phyloP scores from a whole-genome alignment of 2,329 filamentous ascomycete genomes.

The Orbilia oligospora region DNA sequence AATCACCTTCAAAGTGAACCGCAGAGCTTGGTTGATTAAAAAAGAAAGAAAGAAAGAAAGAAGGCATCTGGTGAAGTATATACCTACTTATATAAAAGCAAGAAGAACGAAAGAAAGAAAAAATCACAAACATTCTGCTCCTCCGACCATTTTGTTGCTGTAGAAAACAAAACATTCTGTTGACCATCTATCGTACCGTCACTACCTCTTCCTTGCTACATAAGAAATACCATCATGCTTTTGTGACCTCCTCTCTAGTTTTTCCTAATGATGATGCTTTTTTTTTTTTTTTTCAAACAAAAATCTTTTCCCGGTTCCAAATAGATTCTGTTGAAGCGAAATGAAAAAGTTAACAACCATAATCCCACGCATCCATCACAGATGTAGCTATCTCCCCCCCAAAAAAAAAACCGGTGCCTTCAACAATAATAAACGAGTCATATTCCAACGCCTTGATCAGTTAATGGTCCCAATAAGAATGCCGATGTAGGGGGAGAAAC shows the following conservation, averaged over 20 bases:
- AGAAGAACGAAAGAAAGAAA: not conserved
- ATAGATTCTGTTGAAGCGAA: not conserved
- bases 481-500: not conserved
- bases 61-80: not conserved
- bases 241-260: not conserved
- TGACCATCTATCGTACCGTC: slow-evolving; percentile 8
- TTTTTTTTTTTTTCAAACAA: too few relatives aligned
- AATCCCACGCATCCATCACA: slow-evolving; percentile 7
- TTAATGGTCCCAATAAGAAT: not conserved
- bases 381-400: slow-evolving; percentile 20
- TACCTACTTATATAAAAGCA: slow-evolving; percentile 3
- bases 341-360: not conserved
- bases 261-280: not conserved
- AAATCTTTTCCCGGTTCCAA: not conserved
- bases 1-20: not conserved
- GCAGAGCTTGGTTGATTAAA: slow-evolving; percentile 26
- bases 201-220: not conserved
- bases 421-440: slow-evolving; percentile 3
- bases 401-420: slow-evolving; percentile 16
- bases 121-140: not conserved
- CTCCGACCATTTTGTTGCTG: not conserved
- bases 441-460: slow-evolving; percentile 23
- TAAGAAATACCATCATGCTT: slow-evolving; percentile 13
- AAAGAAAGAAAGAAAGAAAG: not conserved
- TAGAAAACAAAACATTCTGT: not conserved